Conservation (phyloP, 805 yeast genomes). For the Starmerella geochares region DNA sequence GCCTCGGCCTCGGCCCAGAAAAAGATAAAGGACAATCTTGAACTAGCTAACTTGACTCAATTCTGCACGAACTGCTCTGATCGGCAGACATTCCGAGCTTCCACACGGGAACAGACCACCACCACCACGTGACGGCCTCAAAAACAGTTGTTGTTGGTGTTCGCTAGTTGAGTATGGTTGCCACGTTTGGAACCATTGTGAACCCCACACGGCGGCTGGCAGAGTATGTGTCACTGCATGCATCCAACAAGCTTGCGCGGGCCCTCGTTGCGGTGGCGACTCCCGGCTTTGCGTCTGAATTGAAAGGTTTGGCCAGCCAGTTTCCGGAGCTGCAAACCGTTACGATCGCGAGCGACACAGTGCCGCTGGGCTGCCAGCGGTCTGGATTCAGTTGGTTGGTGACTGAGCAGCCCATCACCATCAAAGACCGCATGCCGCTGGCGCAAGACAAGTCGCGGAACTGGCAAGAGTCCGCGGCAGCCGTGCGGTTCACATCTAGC, state of each 20-base stretch:
- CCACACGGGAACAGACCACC: too few species aligned
- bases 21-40: too few species aligned
- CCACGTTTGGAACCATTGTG: constrained; percentile 22
- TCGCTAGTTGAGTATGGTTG: neutral
- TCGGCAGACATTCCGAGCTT: too few species aligned
- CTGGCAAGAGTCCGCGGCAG: constrained; percentile 20
- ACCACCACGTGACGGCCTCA: constrained; percentile 7
- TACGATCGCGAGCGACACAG: constrained; percentile 28
- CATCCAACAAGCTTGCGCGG: constrained; percentile 20
- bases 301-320: constrained; percentile 18
- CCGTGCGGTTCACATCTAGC: constrained; percentile 18
- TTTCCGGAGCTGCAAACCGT: constrained; percentile 26
- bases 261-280: constrained; percentile 31
- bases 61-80: too few species aligned
- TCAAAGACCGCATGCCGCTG: constrained; percentile 22
- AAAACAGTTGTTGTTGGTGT: neutral
- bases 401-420: constrained; percentile 16
- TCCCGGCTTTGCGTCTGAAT: constrained; percentile 30
- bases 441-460: constrained; percentile 8
- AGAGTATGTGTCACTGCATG: constrained; percentile 21
- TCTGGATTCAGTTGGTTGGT: constrained; percentile 28
- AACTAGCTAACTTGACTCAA: too few species aligned
- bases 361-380: constrained; percentile 30
- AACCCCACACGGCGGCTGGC: constrained; percentile 23
- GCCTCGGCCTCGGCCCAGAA: too few species aligned